Base-by-base conservation (phyloP, 495 filamentous ascomycete genomes). In the Neohortaea acidophila region DNA sequence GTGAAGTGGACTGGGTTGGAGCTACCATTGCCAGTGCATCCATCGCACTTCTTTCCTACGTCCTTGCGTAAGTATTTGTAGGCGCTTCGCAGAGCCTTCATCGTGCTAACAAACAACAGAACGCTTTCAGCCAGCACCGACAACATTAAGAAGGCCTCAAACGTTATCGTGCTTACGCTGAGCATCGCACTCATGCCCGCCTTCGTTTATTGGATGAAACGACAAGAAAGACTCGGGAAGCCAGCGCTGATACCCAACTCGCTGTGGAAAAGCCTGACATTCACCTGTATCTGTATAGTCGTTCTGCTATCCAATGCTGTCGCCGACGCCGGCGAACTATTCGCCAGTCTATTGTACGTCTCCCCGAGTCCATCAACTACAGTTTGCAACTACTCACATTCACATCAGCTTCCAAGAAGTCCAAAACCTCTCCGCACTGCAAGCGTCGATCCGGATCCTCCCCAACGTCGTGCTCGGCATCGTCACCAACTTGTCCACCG, bases 391-490 rank as follows among this genome's bases (percentile, higher is more conserved):
- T 67, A 28, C 51, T 65, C 5, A 72, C 62, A 30, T 59, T 75
- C 20, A 72, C 62, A n/a, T n/a, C n/a, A n/a, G n/a, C 40, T 74
- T 70, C 54, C 68, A 75, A 47, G 41, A 63, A 3, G 57, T 69
- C 5, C 66, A 72, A 41, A 13, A 46, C 2, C 47, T 67, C 4
- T 54, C 52, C 5, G 52, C 62, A 12, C 48, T 61, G 11, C 53
- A 62, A 39, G 55, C 57, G 0, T 66, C 67, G 1, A 25, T 74
- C 9, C 64, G 66, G 9, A 63, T 79, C 19, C 53, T 79, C 2
- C 75, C 77, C 0, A 63, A 62, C 42, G 58, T 71, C 0, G 49
- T 77, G 15, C 54, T 61, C 8, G 75, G 73, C 2, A 48, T 66
- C 0, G 15, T 70, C 0, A 52, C 66, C 20, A 78, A 78, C 44